Base-by-base conservation (phyloP, 306 rosid species). In the Arachis stenosperma region DNA sequence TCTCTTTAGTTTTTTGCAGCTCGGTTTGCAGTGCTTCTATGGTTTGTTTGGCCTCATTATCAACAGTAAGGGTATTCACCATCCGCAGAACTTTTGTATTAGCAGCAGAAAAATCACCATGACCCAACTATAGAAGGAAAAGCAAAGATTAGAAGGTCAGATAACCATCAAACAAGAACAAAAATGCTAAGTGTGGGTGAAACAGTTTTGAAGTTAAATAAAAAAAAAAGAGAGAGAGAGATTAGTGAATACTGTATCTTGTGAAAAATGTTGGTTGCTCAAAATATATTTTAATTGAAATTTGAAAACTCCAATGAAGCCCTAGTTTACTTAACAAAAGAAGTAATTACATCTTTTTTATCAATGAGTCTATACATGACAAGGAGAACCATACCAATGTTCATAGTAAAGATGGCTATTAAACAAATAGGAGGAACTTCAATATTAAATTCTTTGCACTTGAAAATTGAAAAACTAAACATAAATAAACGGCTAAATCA, bases 41-140 rank as follows among this genome's bases (percentile, higher is more conserved):
- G 47, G 98, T 94, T 84, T 89, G 95, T 79, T 94, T 94, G 82
- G 98, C 90, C 65, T 94, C 98, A 75, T 86, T 86, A 80, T 91
- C 98, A 59, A 89, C 96, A 9, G 86, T 81, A 53, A 91, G 94
- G 58, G 97, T 91, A 83, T 94, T 94, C 71, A 94, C 95, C 98
- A 91, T 94, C 65, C 97, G 87, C 79, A 94, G 74, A 81, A 91
- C 97, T 84, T 94, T 94, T 10, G 98, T 94, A 86, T 80, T 94
- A 74, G 97, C 90, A 75, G 95, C 70, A 65, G 84, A 81, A 81
- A 81, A 81, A 81, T 81, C 84, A 22, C 84, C 98, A 77, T 94
- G 97, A 15, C 98, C 98, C 82, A 94, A 76, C 98, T 91, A 74
- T 12, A 62, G 76, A 77, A 69, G 60, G 77, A 70, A 78, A 80